Evolutionary conservation across 495 filamentous ascomycete species (phyloP).

Genomic region (Podospora sp.): DNA sequence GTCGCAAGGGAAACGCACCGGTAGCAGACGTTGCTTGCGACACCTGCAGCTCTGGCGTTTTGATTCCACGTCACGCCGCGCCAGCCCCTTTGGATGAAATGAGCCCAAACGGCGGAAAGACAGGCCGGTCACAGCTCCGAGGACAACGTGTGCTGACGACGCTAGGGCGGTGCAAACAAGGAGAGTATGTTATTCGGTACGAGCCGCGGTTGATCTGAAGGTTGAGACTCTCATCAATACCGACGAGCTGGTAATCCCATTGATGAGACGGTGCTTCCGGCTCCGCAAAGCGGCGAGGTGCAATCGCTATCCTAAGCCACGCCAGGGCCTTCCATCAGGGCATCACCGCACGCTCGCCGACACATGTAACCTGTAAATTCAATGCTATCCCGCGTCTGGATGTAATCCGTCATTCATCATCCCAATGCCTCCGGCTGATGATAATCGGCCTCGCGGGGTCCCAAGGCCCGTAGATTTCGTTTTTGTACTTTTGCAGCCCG

Average conservation of each 20-base stretch:
- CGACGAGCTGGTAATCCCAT: background rate
- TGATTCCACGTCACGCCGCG: background rate
- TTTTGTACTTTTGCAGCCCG: constrained; percentile 96
- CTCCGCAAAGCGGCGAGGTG: background rate
- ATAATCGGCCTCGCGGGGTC: constrained; percentile 91
- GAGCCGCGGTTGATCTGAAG: background rate
- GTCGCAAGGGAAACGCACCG: background rate
- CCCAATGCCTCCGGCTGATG: constrained; percentile 52
- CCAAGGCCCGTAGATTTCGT: constrained; percentile 97
- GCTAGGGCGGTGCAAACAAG: background rate
- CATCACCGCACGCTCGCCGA: background rate
- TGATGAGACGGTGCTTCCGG: background rate
- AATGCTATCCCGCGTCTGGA: background rate
- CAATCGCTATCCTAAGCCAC: background rate
- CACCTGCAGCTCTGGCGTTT: background rate
- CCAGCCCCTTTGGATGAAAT: background rate
- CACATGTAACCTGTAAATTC: background rate
- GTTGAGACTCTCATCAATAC: background rate
- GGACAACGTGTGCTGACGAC: background rate
- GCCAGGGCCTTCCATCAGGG: background rate
- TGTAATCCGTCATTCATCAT: constrained; percentile 42
- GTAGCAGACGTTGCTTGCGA: background rate
- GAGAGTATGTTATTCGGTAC: background rate
- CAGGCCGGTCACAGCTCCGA: background rate
- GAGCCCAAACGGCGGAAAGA: constrained; percentile 2